These are phyloP conservation scores for Cystobasidiaceae sp. DNA, from an alignment of 1,284 basidiomycete species.

Conservation along the genomic window DNA sequence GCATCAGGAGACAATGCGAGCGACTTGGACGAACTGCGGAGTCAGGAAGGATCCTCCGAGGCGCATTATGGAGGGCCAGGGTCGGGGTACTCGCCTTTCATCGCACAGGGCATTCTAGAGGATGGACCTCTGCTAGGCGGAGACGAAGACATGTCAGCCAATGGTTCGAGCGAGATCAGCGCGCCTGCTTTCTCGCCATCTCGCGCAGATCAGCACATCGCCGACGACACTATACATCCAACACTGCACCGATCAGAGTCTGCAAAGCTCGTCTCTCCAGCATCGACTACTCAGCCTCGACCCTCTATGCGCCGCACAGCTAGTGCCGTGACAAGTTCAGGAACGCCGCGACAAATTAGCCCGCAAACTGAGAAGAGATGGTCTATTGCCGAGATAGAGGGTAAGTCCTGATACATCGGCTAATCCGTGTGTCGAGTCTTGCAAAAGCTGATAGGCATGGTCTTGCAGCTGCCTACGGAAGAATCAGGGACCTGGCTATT, in stretches of 20 bases:
- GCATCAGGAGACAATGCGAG: neutral
- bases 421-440: too few species aligned
- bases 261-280: too few species aligned
- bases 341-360: neutral
- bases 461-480: slow-evolving; percentile 13
- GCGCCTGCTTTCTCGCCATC: neutral
- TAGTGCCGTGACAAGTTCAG: neutral
- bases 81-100: neutral
- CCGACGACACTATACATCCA: neutral
- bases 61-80: neutral
- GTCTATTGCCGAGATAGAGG: slow-evolving; percentile 25
- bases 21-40: neutral
- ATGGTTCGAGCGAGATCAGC: slow-evolving; percentile 21
- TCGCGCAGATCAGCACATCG: neutral
- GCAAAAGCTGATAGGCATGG: too few species aligned
- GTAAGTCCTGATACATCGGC: neutral
- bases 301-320: too few species aligned
- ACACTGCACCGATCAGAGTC: neutral
- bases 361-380: slow-evolving; percentile 19
- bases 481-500: neutral
- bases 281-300: too few species aligned
- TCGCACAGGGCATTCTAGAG: slow-evolving; percentile 3
- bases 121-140: neutral
- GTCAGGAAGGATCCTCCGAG: neutral
- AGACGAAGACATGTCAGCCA: neutral